These are phyloP conservation scores for Yamadazyma songkhlaensis DNA, from an alignment of 1,139 yeast genomes.

Conservation along the genomic window DNA sequence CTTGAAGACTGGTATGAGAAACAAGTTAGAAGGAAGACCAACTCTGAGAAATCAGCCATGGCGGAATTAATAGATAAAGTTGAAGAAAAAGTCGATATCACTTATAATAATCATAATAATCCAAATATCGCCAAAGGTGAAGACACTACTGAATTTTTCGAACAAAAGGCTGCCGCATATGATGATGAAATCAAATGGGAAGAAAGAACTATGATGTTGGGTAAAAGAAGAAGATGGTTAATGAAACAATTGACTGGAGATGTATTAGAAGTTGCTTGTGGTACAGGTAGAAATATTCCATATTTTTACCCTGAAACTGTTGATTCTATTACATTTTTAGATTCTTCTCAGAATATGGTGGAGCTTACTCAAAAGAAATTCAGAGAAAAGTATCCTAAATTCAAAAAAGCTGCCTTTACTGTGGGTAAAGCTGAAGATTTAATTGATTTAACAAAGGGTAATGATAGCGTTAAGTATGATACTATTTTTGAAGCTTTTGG, in stretches of 20 bases:
- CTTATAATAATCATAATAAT: slow-evolving; percentile 27
- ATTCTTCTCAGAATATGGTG: slow-evolving; percentile 83
- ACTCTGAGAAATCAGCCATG: slow-evolving; percentile 6
- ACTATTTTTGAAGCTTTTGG: slow-evolving; percentile 95
- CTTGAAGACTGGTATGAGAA: slow-evolving; percentile 46
- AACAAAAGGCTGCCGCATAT: slow-evolving; percentile 73
- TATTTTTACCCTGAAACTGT: slow-evolving; percentile 62
- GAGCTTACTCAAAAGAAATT: slow-evolving; percentile 78
- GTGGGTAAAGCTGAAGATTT: slow-evolving; percentile 92
- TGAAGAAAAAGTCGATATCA: slow-evolving; percentile 4
- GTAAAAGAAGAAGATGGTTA: slow-evolving; percentile 78
- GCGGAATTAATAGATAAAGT: slow-evolving; percentile 4
- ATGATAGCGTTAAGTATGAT: slow-evolving; percentile 62
- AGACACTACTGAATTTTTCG: slow-evolving; percentile 84
- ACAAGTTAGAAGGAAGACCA: slow-evolving; percentile 26
- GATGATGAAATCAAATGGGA: slow-evolving; percentile 85
- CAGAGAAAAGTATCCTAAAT: slow-evolving; percentile 60
- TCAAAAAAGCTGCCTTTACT: slow-evolving; percentile 74
- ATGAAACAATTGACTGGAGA: slow-evolving; percentile 81
- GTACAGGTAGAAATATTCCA: slow-evolving; percentile 90
- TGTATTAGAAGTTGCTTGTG: slow-evolving; percentile 91
- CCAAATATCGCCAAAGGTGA: slow-evolving; percentile 58
- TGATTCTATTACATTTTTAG: slow-evolving; percentile 77
- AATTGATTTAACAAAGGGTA: slow-evolving; percentile 47
- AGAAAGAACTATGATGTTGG: slow-evolving; percentile 79